Base-by-base conservation (phyloP, 306 rosid genomes). In the Malus asiatica region DNA sequence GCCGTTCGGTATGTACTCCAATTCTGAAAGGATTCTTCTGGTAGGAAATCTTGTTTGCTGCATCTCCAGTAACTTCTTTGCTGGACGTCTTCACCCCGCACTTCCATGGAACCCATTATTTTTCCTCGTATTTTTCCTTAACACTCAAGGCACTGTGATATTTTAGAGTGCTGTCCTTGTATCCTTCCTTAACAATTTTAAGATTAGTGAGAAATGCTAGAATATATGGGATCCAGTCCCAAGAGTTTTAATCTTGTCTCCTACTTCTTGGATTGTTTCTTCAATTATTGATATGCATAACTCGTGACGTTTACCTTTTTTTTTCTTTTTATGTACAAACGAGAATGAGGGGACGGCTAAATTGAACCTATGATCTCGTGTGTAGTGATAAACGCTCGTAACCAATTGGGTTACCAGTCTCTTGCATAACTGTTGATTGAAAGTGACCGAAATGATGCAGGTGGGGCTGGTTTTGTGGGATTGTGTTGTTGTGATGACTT, bases 21-120 rank as follows among this genome's bases (percentile, higher is more conserved):
- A 69, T 83, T 90, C 64, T 92, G 89, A 44, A 92, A 92, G 38
- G 97, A 92, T 33, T 88, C 88, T 29, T 92, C 96, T 12, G 97
- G 97, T 19, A 92, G 75, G 86, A 93, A 90, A 76, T 93, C 96
- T 77, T 89, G 87, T 46, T 87, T 90, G 81, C 88, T 84, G 76
- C 92, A 90, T 79, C 95, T 86, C 95, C 95, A 89, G 55, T 91
- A 89, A 14, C 89, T 81, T 85, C 80, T 89, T 27, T 80, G 75
- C 68, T 76, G 84, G 66, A 60, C 76, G 12, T 80, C 45, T 11
- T 76, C 85, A 75, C 76, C 72, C 22, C 8, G 18, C 33, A 15
- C 57, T 25, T 35, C 77, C 69, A 27, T 44, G 59, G 87, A 80
- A 72, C 79, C 81, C 87, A 77, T 79, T 52, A 19, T 18, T 44